Evolutionary conservation across 2,329 filamentous ascomycete genomes (phyloP).

Genomic region (Escovopsis sp.): DNA sequence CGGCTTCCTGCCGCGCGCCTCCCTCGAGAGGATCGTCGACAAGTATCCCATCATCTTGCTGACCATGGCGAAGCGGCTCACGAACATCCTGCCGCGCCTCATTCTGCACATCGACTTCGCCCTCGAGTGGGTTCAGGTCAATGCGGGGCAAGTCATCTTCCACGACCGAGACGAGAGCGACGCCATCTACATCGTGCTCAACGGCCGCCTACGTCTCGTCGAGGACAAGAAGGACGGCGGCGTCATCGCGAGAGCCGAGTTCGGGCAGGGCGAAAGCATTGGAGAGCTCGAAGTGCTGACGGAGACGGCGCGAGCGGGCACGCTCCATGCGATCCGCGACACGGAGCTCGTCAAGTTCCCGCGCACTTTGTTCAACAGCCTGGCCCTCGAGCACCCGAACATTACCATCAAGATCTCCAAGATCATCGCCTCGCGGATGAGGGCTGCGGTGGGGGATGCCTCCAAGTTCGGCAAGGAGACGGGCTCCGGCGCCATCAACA

Average conservation of each 20-base stretch:
- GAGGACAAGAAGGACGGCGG: slow-evolving; percentile 68
- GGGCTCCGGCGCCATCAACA: slow-evolving; percentile 34
- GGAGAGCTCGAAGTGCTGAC: slow-evolving; percentile 95
- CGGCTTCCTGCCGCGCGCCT: slow-evolving; percentile 73
- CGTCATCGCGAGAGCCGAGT: slow-evolving; percentile 79
- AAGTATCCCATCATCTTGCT: slow-evolving; percentile 81
- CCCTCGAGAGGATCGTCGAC: slow-evolving; percentile 84
- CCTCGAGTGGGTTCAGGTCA: slow-evolving; percentile 94
- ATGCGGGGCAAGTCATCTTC: slow-evolving; percentile 86
- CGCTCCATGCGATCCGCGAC: slow-evolving; percentile 87
- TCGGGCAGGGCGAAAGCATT: slow-evolving; percentile 92
- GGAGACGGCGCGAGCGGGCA: slow-evolving; percentile 78
- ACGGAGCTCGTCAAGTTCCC: slow-evolving; percentile 95
- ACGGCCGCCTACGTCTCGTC: slow-evolving; percentile 75
- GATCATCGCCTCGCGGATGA: slow-evolving; percentile 92
- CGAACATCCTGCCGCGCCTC: slow-evolving; percentile 71
- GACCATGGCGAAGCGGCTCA: slow-evolving; percentile 91
- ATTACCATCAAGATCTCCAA: slow-evolving; percentile 99
- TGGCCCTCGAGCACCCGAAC: slow-evolving; percentile 90
- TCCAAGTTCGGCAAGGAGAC: slow-evolving; percentile 50
- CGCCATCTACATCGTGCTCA: slow-evolving; percentile 94
- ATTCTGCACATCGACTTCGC: slow-evolving; percentile 97
- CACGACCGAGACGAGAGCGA: slow-evolving; percentile 92
- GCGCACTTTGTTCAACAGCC: slow-evolving; percentile 88
- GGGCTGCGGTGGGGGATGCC: slow-evolving; percentile 71